These are phyloP conservation scores for Didymella arachidicola DNA, from an alignment of 2,329 filamentous ascomycete species.

Conservation along the genomic window DNA sequence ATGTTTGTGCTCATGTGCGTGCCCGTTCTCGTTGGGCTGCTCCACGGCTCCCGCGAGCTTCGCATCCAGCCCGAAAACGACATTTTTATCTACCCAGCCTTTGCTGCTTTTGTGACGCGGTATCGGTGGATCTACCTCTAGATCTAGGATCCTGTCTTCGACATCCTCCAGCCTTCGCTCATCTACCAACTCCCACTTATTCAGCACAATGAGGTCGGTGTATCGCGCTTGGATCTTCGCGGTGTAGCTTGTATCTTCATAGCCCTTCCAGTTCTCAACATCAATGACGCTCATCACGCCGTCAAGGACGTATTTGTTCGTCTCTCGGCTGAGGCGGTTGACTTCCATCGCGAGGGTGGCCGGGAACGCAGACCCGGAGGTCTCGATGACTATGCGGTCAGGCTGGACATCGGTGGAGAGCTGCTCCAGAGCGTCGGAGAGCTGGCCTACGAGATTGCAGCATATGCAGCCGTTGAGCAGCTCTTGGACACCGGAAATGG, in stretches of 20 bases:
- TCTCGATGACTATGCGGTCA: conserved; percentile 93
- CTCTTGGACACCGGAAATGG: conserved; percentile 90
- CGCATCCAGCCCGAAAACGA: conserved; percentile 88
- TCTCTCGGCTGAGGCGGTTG: conserved; percentile 77
- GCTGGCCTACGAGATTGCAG: conserved; percentile 95
- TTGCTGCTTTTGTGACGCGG: conserved; percentile 85
- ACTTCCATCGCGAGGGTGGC: conserved; percentile 91
- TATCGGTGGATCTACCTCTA: conserved; percentile 76
- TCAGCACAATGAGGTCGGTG: conserved; percentile 89
- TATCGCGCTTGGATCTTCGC: conserved; percentile 87
- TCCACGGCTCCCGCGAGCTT: conserved; percentile 67
- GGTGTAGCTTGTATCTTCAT: conserved; percentile 89
- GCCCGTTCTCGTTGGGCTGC: conserved; percentile 60
- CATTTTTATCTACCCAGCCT: conserved; percentile 77
- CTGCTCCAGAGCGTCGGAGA: conserved; percentile 79
- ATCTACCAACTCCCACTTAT: conserved; percentile 84
- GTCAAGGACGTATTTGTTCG: conserved; percentile 76
- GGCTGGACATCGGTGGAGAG: conserved; percentile 69
- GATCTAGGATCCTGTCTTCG: conserved; percentile 78
- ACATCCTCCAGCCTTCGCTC: conserved; percentile 80
- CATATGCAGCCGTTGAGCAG: conserved; percentile 97
- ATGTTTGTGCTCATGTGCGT: conserved; percentile 62
- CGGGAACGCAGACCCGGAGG: conserved; percentile 80
- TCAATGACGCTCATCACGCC: conserved; percentile 91
- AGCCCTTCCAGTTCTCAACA: conserved; percentile 93